Evolutionary conservation across 306 rosid genomes (phyloP).

Genomic region (Malus sylvestris): DNA sequence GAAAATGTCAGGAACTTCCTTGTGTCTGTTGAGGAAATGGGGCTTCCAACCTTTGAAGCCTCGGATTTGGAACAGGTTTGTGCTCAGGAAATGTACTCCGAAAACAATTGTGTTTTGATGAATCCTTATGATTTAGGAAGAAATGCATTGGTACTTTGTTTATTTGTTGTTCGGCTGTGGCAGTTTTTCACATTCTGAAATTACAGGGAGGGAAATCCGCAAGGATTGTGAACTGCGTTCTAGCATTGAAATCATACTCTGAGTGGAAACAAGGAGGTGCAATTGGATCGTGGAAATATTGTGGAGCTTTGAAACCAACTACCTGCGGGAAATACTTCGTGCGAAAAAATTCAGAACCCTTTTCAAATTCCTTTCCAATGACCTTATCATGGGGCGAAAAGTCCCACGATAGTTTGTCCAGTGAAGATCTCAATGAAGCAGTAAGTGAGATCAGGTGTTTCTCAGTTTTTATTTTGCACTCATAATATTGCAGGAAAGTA

Average conservation of each 20-base stretch:
- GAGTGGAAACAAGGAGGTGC: conserved; percentile 66
- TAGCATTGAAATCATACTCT: conserved; percentile 64
- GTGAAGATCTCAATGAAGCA: conserved; percentile 46
- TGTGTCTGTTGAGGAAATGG: conserved; percentile 50
- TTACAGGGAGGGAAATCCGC: conserved; percentile 81
- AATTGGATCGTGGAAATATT: conserved; percentile 54
- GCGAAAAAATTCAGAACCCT: conserved; percentile 68
- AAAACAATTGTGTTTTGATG: background rate
- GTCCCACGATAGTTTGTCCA: conserved; percentile 33
- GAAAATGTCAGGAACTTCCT: conserved; percentile 57
- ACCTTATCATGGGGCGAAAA: conserved; percentile 37
- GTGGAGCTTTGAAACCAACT: conserved; percentile 45
- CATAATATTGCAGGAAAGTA: background rate
- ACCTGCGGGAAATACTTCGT: conserved; percentile 29
- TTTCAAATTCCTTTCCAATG: conserved; percentile 35
- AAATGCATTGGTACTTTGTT: background rate
- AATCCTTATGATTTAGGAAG: background rate
- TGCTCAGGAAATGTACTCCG: background rate
- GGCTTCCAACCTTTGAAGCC: conserved; percentile 77
- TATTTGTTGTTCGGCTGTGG: background rate
- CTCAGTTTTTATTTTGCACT: background rate
- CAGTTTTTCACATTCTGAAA: background rate
- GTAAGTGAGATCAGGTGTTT: conserved; percentile 41
- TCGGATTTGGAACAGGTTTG: conserved; percentile 81
- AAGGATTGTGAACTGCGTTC: conserved; percentile 69